phyloP scores from a whole-genome alignment of 2,329 filamentous ascomycete species.

The Aspergillus cejpii region DNA sequence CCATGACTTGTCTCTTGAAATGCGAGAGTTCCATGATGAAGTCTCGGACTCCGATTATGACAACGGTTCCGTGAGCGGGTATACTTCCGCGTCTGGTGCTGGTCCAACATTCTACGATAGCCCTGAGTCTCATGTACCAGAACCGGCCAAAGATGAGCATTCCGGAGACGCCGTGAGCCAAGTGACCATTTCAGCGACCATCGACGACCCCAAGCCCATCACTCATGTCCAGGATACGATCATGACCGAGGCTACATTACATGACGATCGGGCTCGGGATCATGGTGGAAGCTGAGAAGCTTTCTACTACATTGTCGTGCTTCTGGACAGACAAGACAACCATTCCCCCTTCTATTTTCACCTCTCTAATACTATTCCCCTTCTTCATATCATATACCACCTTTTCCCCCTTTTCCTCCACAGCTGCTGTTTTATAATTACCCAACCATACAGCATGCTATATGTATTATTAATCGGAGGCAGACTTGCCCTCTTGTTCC shows the following conservation, averaged over 20 bases:
- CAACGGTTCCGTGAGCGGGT: constrained; percentile 2
- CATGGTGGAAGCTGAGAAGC: constrained; percentile 5
- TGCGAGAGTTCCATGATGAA: constrained; percentile 6
- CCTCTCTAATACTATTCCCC: not conserved
- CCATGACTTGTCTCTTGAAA: constrained; percentile 2
- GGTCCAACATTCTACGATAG: not conserved
- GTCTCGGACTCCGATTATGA: constrained; percentile 1
- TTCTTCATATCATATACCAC: not conserved
- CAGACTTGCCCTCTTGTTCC: constrained; percentile 8
- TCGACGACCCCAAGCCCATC: not conserved
- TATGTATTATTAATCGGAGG: constrained; percentile 20
- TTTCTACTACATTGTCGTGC: constrained; percentile 8
- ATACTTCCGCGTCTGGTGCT: not conserved
- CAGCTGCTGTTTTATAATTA: constrained; percentile 9
- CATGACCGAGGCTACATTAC: not conserved
- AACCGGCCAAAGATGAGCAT: not conserved
- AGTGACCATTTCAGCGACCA: not conserved
- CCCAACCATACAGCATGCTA: constrained; percentile 3
- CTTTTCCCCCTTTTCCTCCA: constrained; percentile 1
- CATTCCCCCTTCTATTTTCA: not conserved
- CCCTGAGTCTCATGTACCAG: not conserved
- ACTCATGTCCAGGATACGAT: not conserved
- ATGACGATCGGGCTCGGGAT: constrained; percentile 4
- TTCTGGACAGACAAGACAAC: not conserved
- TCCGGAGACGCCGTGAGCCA: not conserved